Base-by-base conservation (phyloP, 2,329 filamentous ascomycete species). In the Ambrosiella cleistominuta region DNA sequence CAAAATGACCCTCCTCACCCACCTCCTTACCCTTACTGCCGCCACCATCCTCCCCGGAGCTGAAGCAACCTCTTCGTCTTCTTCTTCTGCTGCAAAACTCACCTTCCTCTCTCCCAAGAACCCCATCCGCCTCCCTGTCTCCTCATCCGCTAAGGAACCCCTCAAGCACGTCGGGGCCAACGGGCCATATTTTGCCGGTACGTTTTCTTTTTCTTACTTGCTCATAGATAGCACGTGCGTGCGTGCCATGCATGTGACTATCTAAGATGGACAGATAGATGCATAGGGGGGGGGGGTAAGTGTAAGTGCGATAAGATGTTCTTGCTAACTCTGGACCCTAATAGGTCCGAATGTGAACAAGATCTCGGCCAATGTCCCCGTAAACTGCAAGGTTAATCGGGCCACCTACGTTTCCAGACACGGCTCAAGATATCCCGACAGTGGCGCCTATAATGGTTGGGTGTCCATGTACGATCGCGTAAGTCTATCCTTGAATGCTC, bases 341-440 rank as follows among this genome's bases (percentile, higher is more conserved):
- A 11, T 39, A 75, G 78, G 77, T 0, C 76, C 78, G 9, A 75
- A 82, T 63, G 73, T 81, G 52, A 74, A 77, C 60, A 71, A 69
- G 11, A 78, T 83, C 57, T 75, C 75, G 0, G 68, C 74, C 37
- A 70, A 75, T 3, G 70, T 79, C 1, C 81, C 81, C 0, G 70
- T 74, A 1, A 71, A 74, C 49, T 85, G 81, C 65, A 69, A 68
- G 8, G 75, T 85, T 3, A 78, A 84, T 60, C 75, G 81, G 63
- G 80, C 76, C 2, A 77, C 78, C 4, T 83, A 81, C 61, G 69
- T 80, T 39, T 72, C 74, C 1, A 75, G 80, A 15, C 81, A 83
- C 68, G 82, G 81, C 15, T 81, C 78, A 47, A 72, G 81, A 47
- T 85, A 77, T 64, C 81, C 80, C 0, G 81, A 83, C 62, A 68